These are phyloP conservation scores for Iris macrosiphon DNA, from an alignment of 106 monocot genomes.

Conservation along the genomic window DNA sequence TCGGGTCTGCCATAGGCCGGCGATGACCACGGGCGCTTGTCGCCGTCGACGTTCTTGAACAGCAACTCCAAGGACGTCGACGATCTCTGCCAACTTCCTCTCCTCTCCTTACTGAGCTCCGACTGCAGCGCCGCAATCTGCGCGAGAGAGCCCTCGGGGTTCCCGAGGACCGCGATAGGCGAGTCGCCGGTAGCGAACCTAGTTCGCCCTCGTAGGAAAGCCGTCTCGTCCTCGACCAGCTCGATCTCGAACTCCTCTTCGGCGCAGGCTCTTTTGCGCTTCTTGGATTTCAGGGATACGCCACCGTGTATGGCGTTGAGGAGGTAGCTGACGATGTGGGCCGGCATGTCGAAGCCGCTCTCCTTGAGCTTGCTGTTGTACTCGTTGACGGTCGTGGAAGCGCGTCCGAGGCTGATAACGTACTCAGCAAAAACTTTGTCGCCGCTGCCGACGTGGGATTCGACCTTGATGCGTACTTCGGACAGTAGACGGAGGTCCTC, in stretches of 20 bases:
- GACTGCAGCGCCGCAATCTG: conserved; percentile 87
- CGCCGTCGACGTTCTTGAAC: conserved; percentile 79
- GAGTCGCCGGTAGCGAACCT: conserved; percentile 89
- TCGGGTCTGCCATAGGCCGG: conserved; percentile 97
- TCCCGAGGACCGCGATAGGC: conserved; percentile 91
- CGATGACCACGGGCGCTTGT: too few relatives aligned
- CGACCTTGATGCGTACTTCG: conserved; percentile 76
- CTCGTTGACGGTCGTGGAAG: conserved; percentile 50
- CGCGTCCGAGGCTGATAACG: conserved; percentile 79
- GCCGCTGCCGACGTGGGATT: conserved; percentile 52
- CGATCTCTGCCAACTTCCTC: conserved; percentile 86
- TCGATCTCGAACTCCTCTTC: conserved; percentile 95
- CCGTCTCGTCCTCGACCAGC: conserved; percentile 91
- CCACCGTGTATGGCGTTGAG: conserved; percentile 93
- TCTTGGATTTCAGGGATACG: conserved; percentile 43
- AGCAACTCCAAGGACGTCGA: conserved; percentile 85
- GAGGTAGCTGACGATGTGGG: conserved; percentile 86
- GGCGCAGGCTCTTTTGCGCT: conserved; percentile 13
- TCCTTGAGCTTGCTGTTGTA: conserved; percentile 78
- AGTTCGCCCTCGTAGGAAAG: conserved; percentile 90
- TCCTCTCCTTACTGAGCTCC: conserved; percentile 89
- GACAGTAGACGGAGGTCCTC: conserved; percentile 81
- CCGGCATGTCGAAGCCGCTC: conserved; percentile 84
- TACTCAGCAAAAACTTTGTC: conserved; percentile 93
- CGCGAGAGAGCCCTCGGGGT: conserved; percentile 90